Evolutionary conservation across 2,329 filamentous ascomycete genomes (phyloP), one percentile per base, ranked within the genome.

Genomic region (Hawksworthiomyces lignivorus): DNA sequence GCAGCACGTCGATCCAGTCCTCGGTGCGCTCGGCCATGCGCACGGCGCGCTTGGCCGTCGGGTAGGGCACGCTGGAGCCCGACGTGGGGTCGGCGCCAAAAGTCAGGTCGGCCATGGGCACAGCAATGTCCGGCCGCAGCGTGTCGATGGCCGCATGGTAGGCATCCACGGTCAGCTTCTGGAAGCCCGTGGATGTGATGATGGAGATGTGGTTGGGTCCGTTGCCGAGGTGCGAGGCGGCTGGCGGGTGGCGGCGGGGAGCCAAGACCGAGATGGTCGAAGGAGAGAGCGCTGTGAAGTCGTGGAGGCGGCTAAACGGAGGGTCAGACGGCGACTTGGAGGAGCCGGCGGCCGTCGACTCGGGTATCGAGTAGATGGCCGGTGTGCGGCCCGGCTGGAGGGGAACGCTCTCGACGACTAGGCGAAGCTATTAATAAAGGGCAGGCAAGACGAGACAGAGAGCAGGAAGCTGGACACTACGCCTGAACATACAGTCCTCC

Each of bases 1-100:
- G 68, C 38, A 87, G 77, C 48, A 84, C 75, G 19, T 77, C 74
- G 15, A 90, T 68, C 87, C 88, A 97, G 28, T 76, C 73, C 57
- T 92, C 84, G 1, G 87, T 95, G 43, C 90, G 74, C 55, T 92
- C 87, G 19, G 80, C 82, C 80, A 95, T 96, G 55, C 86, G 88
- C 27, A 79, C 70, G 35, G 84, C 76, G 34, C 89, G 75, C 62
- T 94, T 95, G 9, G 72, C 65, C 3, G 81, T 76, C 4, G 61
- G 68, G 28, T 49, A 36, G 28, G 39, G 36, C 29, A 50, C 43
- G 18, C 20, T 28, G 12, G 36, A n/a, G 20, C 36, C 14, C 10
- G 28, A n/a, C 18, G 27, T 10, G 49, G 41, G 68, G 65, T 52
- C 52, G 64, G 51, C 9, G 2, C 56, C 43, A 36, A 61, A 56